phyloP scores from a whole-genome alignment of 177 flowering plant genomes.

The Vitis hybrid region DNA sequence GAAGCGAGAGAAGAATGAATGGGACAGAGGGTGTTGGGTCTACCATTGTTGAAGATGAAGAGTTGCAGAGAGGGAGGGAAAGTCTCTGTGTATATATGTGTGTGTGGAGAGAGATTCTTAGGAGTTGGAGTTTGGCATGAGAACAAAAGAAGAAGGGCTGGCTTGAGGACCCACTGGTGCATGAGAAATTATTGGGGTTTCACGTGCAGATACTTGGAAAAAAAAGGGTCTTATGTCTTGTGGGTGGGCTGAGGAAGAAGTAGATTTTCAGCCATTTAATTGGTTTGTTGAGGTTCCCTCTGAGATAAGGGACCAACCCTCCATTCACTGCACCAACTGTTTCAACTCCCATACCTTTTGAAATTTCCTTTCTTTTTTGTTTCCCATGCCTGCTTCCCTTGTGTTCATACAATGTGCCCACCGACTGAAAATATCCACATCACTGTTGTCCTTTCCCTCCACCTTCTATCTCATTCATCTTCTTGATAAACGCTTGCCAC shows the following conservation, averaged over 20 bases:
- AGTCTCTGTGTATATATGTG: background rate
- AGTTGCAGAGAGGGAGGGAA: slow-evolving; percentile 13
- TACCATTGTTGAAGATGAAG: slow-evolving; percentile 27
- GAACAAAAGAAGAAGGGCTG: slow-evolving; percentile 71
- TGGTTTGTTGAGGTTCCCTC: background rate
- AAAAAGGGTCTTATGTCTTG: background rate
- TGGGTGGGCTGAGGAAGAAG: no score
- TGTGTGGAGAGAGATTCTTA: slow-evolving; percentile 32
- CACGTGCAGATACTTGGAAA: slow-evolving; percentile 53
- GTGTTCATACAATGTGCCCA: no score
- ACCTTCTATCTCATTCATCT: no score
- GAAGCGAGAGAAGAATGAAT: slow-evolving; percentile 15
- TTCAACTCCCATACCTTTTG: no score
- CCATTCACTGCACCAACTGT: no score
- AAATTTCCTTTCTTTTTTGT: no score
- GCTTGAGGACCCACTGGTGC: slow-evolving; percentile 61
- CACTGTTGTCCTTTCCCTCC: no score
- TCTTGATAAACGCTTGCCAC: no score
- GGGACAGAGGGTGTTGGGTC: slow-evolving; percentile 17
- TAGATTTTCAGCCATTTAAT: slow-evolving; percentile 1
- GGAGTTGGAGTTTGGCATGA: slow-evolving; percentile 55
- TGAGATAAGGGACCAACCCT: no score
- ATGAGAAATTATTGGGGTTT: slow-evolving; percentile 81
- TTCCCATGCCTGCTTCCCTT: no score
- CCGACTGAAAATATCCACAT: no score